Base-by-base conservation (phyloP, 345 rosid genomes). In the Melaleuca quinquenervia region DNA sequence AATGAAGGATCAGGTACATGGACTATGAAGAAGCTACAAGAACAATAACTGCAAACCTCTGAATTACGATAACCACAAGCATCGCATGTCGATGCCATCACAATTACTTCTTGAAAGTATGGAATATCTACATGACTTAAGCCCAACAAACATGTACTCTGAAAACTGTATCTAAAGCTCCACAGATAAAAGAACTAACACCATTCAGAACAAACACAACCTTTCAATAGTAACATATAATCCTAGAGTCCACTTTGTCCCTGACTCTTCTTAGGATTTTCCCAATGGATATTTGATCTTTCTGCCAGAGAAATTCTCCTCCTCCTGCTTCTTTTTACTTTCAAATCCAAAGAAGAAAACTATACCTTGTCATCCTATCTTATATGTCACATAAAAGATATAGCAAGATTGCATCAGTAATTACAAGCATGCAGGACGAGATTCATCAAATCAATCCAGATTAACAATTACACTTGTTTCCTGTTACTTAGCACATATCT, bases 31-130 rank as follows among this genome's bases (percentile, higher is more conserved):
- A 64, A 64, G 76, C 45, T 32, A 64, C 45, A 64, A 3, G 21
- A 70, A 82, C 9, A 56, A 86, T 52, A 50, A 82, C 18, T 64
- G 83, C 95, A 52, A 84, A 97, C 99, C 99, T 97, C 98, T 86
- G 99, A 97, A 88, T 90, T 97, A 70, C 99, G 96, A 86, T 96
- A 97, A 85, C 99, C 99, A 91, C 98, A 97, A 27, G 88, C 86
- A 83, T 95, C 98, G 80, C 98, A 95, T 14, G 96, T 91, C 26
- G 98, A 95, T 86, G 99, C 98, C 99, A 97, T 97, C 91, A 96
- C 98, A 84, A 96, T 97, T 85, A 97, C 99, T 90, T 97, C 99
- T 86, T 96, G 98, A 89, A 96, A 97, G 89, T 97, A 97, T 54
- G 99, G 99, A 89, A 97, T 97, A 50, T 92, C 99, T 97, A 83